Base-by-base conservation (phyloP, 805 yeast genomes). In the Wickerhamomyces canadensis region DNA sequence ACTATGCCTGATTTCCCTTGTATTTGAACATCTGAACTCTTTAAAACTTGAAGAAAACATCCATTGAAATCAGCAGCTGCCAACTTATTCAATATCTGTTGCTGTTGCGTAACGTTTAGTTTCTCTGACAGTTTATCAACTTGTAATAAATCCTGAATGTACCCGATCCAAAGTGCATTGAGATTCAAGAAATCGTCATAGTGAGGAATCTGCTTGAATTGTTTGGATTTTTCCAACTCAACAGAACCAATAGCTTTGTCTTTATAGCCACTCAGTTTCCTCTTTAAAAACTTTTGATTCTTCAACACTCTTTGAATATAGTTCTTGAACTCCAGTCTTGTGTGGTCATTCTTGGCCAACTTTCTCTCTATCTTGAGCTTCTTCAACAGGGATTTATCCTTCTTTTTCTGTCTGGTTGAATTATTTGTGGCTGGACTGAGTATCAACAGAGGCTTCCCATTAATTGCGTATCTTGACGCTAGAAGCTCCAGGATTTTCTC, bases 41-140 rank as follows among this genome's bases (percentile, higher is more conserved):
- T 71, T 3, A 67, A 49, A 0, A 88, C 88, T 12, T 67, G 67
- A 12, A 87, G 40, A 29, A 58, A 55, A n/a, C 93, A 74, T 4
- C 97, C 96, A 48, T 81, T 82, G 59, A 74, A 83, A 51, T 88
- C 97, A 2, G 93, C 85, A 42, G 81, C 71, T 1, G 91, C 72
- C 28, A 88, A 60, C 47, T 80, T 78, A 6, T 75, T 64, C 16
- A 83, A 57, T 2, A 78, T 48, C 13, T 48, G 49, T 13, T 55
- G 46, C n/a, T 29, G 32, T 19, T 29, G 32, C 9, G 32, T 18
- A 18, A 19, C 23, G 13, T 19, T 29, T 17, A 8, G 32, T 5
- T 18, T 13, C 6, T 5, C 16, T 29, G 23, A 16, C 12, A 19
- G 17, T 11, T 37, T 28, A 2, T 57, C 55, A 2, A 67, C 61